Conservation (phyloP, 1,284 basidiomycete genomes). For the Macrocystidia cucumis region DNA sequence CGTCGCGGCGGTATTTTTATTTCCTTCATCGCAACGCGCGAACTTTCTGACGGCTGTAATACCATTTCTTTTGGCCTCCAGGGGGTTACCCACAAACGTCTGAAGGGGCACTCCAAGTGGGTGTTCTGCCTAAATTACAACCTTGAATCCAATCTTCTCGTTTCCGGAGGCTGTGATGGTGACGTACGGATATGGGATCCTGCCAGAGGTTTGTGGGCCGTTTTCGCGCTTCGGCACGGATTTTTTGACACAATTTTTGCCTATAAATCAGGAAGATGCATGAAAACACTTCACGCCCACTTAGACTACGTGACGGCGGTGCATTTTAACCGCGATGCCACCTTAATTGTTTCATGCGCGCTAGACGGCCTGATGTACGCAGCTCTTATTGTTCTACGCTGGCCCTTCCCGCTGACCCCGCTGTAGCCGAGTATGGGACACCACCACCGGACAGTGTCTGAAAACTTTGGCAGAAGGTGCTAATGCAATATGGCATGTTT, state of each 20-base stretch:
- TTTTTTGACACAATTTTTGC: background rate
- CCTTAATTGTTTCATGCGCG: slow-evolving; percentile 85
- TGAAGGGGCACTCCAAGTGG: slow-evolving; percentile 81
- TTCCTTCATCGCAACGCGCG: too few species aligned
- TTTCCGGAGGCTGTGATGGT: slow-evolving; percentile 90
- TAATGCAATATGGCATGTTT: slow-evolving; percentile 78
- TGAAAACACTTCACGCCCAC: slow-evolving; percentile 86
- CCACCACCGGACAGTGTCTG: slow-evolving; percentile 86
- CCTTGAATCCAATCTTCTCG: slow-evolving; percentile 79
- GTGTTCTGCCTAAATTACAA: slow-evolving; percentile 94
- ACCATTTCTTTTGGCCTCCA: slow-evolving; percentile 19
- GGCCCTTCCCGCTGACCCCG: slow-evolving; percentile 4
- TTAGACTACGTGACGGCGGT: slow-evolving; percentile 93
- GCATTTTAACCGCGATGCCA: slow-evolving; percentile 90
- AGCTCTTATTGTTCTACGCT: slow-evolving; percentile 4
- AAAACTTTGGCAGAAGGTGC: slow-evolving; percentile 93
- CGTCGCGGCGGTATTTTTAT: slow-evolving; percentile 56
- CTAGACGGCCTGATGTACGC: slow-evolving; percentile 91
- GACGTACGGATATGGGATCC: slow-evolving; percentile 92
- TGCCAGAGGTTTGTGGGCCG: slow-evolving; percentile 46
- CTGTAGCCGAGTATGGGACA: slow-evolving; percentile 92
- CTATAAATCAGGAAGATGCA: slow-evolving; percentile 52
- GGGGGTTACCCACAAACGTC: slow-evolving; percentile 59
- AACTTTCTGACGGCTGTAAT: slow-evolving; percentile 3
- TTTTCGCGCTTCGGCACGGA: background rate